Evolutionary conservation across 2,329 filamentous ascomycete genomes (phyloP).

Genomic region (Chaetothyriales sp.): DNA sequence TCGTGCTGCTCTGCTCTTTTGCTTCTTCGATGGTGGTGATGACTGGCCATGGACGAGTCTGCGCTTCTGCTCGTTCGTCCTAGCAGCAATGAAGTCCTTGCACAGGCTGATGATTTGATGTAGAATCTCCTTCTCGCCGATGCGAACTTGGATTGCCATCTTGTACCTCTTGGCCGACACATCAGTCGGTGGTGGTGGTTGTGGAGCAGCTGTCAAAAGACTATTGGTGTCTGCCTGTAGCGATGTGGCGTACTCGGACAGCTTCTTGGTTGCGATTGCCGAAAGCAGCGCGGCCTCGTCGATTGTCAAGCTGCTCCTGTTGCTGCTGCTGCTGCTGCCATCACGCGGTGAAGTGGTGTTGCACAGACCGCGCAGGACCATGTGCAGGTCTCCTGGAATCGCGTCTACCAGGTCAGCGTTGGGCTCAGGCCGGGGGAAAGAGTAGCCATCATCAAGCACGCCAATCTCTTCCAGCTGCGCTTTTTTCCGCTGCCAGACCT

Average conservation of each 20-base stretch:
- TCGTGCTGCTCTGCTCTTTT: conserved; percentile 1
- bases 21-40: background rate
- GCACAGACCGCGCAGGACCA: conserved; percentile 24
- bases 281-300: conserved; percentile 12
- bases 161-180: conserved; percentile 24
- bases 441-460: conserved; percentile 59
- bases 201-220: conserved; percentile 5
- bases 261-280: conserved; percentile 19
- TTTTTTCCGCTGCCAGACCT: conserved; percentile 21
- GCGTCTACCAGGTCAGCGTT: conserved; percentile 21
- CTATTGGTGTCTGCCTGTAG: conserved; percentile 32
- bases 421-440: conserved; percentile 32
- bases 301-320: conserved; percentile 2
- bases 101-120: conserved; percentile 35
- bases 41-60: background rate
- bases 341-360: background rate
- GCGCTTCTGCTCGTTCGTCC: conserved; percentile 23
- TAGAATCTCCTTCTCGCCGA: conserved; percentile 58
- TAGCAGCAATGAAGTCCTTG: conserved; percentile 13
- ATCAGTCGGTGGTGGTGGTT: conserved; percentile 17
- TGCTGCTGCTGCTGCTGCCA: background rate
- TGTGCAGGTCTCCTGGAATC: conserved; percentile 26
- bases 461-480: conserved; percentile 43
- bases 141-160: conserved; percentile 53
- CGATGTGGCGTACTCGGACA: conserved; percentile 37